A percentile compares a stretch with the other conserved stretches of the same genome.
phyloP scores from a whole-genome alignment of 345 rosid genomes.

The Eutrema japonicum region DNA sequence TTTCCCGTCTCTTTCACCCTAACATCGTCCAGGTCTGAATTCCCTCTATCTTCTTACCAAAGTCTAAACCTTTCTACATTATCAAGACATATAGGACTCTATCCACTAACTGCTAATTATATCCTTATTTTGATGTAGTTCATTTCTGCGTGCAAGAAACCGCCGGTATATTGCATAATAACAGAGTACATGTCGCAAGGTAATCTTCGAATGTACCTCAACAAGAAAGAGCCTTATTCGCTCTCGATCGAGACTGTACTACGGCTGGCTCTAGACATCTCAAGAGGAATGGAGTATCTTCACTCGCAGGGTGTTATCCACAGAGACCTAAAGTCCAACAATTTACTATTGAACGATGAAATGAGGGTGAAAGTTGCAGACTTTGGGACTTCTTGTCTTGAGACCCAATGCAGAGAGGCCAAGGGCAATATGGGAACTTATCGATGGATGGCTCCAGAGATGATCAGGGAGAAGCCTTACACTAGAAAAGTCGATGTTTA shows the following conservation, averaged over 20 bases:
- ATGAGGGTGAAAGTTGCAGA: constrained; percentile 98
- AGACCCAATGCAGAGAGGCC: constrained; percentile 83
- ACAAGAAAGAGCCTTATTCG: constrained; percentile 96
- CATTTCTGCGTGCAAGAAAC: constrained; percentile 97
- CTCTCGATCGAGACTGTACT: constrained; percentile 86
- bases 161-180: constrained; percentile 95
- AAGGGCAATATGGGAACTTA: constrained; percentile 98
- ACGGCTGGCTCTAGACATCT: constrained; percentile 91
- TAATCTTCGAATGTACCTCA: constrained; percentile 94
- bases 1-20: constrained; percentile 94
- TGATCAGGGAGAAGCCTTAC: constrained; percentile 92
- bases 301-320: constrained; percentile 99
- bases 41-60: background rate
- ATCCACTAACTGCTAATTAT: background rate
- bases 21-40: constrained; percentile 71
- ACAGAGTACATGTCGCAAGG: constrained; percentile 99
- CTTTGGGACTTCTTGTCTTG: constrained; percentile 94
- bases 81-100: background rate
- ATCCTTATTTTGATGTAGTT: constrained; percentile 55
- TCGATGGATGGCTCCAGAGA: constrained; percentile 99
- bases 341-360: constrained; percentile 89
- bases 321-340: constrained; percentile 92
- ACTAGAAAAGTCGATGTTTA: constrained; percentile 96
- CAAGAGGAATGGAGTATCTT: constrained; percentile 99
- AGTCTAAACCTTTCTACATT: constrained; percentile 1